phyloP scores from a whole-genome alignment of 1,139 yeast species.

The Eremothecium sinecaudum region DNA sequence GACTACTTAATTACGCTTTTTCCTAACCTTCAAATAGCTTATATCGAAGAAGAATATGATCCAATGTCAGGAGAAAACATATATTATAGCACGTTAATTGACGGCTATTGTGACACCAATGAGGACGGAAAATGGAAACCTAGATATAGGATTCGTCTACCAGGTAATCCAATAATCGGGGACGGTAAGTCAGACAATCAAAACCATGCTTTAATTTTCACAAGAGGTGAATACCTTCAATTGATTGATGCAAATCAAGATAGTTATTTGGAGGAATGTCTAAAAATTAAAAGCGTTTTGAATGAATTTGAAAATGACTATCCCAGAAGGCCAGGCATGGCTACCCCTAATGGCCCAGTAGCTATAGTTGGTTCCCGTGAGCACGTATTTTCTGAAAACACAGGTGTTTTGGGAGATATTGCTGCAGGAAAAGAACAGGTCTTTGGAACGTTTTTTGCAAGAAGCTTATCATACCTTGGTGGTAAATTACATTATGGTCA shows the following conservation, averaged over 20 bases:
- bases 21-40: constrained; percentile 66
- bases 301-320: constrained; percentile 48
- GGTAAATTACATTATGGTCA: constrained; percentile 71
- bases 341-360: constrained; percentile 38
- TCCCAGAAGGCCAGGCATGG: constrained; percentile 17
- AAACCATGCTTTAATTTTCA: constrained; percentile 59
- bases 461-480: constrained; percentile 65
- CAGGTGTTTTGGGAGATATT: constrained; percentile 67
- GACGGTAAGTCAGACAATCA: constrained; percentile 75
- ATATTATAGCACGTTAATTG: constrained; percentile 60
- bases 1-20: constrained; percentile 62
- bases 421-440: constrained; percentile 76
- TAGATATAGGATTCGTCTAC: constrained; percentile 57
- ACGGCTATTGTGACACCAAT: constrained; percentile 60
- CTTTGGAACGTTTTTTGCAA: constrained; percentile 63
- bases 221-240: constrained; percentile 68
- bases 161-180: constrained; percentile 70
- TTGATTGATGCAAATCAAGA: constrained; percentile 72
- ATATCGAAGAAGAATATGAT: constrained; percentile 59
- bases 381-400: constrained; percentile 63
- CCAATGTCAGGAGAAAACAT: constrained; percentile 52
- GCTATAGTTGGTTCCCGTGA: constrained; percentile 72
- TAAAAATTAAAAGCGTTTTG: constrained; percentile 61
- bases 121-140: constrained; percentile 64
- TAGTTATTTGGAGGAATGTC: constrained; percentile 64